Evolutionary conservation across 2,329 filamentous ascomycete species (phyloP), one percentile per base, ranked within the genome.

Genomic region (Botrytis byssoidea): DNA sequence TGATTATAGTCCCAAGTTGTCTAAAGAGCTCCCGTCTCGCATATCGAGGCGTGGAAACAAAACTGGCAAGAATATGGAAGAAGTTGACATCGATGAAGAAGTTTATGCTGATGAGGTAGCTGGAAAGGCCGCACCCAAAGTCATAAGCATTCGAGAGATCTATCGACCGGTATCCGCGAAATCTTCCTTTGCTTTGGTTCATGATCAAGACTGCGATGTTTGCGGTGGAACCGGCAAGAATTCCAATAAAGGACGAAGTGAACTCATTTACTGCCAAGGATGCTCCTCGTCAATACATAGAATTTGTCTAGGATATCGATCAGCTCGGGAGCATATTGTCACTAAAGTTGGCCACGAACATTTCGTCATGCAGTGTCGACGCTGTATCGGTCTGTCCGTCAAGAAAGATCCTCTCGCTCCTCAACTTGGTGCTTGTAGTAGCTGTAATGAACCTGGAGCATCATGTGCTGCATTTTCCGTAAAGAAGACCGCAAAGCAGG

Each of bases 351-450:
- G 86, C 3, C 85, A 91, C 1, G 89, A 91, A 3, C 83, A 91
- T 55, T 98, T 97, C 78, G 91, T 99, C 25, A 84, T 99, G 57
- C 96, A 99, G 81, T 99, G 96, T 83, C 91, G 90, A 77, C 92
- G 91, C 73, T 99, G 96, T 81, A 87, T 98, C 75, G 91, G 91
- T 5, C 80, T 87, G 32, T 87, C 90, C 64, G 84, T 85, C 75
- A 90, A 90, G 80, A 95, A 92, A 79, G 93, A 98, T 76, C 76
- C 79, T 0, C 86, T 85, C 29, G 90, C 91, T 1, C 95, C 96
- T 0, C 87, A 90, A 74, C 87, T 94, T 64, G 89, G 91, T 74
- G 85, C 85, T 64, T 99, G 97, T 79, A 89, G 92, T 75, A 84
- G 83, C 10, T 99, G 96, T 80, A 87, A 86, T 71, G 80, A 85